Percentiles rank a stretch among this genome's conserved stretches.
phyloP scores from a whole-genome alignment of 345 rosid genomes.

The Raphanus sativus region DNA sequence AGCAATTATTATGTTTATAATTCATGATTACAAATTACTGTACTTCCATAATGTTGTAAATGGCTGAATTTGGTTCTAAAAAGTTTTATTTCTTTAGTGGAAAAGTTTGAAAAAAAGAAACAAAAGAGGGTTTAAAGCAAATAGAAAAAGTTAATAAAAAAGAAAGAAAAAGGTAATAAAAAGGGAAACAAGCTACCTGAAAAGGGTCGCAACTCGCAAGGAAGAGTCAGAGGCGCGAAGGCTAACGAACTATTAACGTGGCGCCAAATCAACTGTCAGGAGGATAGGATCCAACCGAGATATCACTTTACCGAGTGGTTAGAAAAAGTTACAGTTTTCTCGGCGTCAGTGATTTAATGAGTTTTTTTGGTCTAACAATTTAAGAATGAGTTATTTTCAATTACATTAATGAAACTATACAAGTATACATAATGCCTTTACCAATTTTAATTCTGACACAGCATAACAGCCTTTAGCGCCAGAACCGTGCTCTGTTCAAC shows the following conservation, averaged over 20 bases:
- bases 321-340: neutral
- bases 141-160: neutral
- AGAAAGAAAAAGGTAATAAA: neutral
- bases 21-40: slow-evolving; percentile 25
- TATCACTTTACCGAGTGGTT: slow-evolving; percentile 18
- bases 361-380: no score
- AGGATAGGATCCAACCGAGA: slow-evolving; percentile 21
- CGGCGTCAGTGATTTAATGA: neutral
- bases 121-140: slow-evolving; percentile 6
- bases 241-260: slow-evolving; percentile 36
- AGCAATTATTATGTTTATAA: slow-evolving; percentile 38
- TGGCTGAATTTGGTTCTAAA: neutral
- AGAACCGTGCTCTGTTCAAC: neutral
- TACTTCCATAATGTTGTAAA: slow-evolving; percentile 22
- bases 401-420: neutral
- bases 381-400: neutral
- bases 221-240: slow-evolving; percentile 42
- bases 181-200: slow-evolving; percentile 7
- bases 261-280: slow-evolving; percentile 22
- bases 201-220: slow-evolving; percentile 23
- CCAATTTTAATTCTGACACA: no score
- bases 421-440: neutral
- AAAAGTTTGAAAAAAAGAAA: slow-evolving; percentile 13
- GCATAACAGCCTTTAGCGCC: no score
- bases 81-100: neutral